phyloP scores from a whole-genome alignment of 2,329 filamentous ascomycete species.

The Nemania sp. region DNA sequence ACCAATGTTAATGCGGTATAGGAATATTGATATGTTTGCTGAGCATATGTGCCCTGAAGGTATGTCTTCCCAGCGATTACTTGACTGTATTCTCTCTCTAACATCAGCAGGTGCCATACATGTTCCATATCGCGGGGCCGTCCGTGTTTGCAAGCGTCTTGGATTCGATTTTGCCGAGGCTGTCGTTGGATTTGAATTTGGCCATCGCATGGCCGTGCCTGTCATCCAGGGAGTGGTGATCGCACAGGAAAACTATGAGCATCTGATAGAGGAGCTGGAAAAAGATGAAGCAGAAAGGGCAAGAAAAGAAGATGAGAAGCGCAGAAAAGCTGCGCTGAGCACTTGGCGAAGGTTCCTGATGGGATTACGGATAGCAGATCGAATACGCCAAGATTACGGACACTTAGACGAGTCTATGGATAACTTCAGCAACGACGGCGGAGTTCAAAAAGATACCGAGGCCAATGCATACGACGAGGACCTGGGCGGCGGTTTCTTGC shows the following conservation, averaged over 20 bases:
- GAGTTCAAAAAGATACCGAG: slow-evolving; percentile 19
- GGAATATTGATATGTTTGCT: slow-evolving; percentile 92
- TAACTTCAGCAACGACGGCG: slow-evolving; percentile 56
- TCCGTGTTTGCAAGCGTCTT: slow-evolving; percentile 80
- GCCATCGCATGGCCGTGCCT: slow-evolving; percentile 89
- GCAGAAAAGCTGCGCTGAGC: slow-evolving; percentile 71
- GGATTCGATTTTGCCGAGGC: slow-evolving; percentile 91
- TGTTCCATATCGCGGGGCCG: slow-evolving; percentile 76
- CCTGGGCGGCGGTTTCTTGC: slow-evolving; percentile 65
- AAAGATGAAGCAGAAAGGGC: slow-evolving; percentile 75
- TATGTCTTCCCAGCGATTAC: slow-evolving; percentile 32
- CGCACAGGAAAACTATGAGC: slow-evolving; percentile 75
- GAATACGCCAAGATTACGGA: slow-evolving; percentile 78
- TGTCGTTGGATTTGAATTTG: slow-evolving; percentile 95
- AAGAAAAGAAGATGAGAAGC: slow-evolving; percentile 82
- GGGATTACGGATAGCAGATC: slow-evolving; percentile 79
- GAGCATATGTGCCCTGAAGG: slow-evolving; percentile 83
- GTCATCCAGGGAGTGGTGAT: slow-evolving; percentile 90
- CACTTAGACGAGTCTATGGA: slow-evolving; percentile 58
- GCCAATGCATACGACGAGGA: slow-evolving; percentile 45
- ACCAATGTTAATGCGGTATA: slow-evolving; percentile 18
- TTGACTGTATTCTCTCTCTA: slow-evolving; percentile 10
- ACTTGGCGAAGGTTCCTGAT: slow-evolving; percentile 88
- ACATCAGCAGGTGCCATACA: slow-evolving; percentile 70
- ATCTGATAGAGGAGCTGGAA: slow-evolving; percentile 77